These are phyloP conservation scores for Sphagnum fallax DNA, from an alignment of 228 moss, liverwort and hornwort genomes.

Conservation along the genomic window DNA sequence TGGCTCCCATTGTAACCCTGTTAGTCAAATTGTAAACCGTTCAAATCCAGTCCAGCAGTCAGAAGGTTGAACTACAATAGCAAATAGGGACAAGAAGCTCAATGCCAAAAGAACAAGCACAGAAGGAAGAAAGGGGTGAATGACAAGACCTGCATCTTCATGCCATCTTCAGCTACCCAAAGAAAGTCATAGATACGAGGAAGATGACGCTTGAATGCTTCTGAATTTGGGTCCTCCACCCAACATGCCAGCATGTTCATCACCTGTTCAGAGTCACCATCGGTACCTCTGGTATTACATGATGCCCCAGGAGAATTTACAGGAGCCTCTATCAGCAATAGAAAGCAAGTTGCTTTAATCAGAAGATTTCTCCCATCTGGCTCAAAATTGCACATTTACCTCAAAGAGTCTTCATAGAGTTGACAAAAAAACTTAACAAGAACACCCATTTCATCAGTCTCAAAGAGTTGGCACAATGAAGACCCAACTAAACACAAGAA, in stretches of 20 bases:
- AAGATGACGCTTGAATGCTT: slow-evolving; percentile 79
- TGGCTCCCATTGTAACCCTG: slow-evolving; percentile 98
- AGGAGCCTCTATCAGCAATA: too few species aligned
- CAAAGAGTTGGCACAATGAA: too few species aligned
- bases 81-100: not conserved
- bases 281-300: not conserved
- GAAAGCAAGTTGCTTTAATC: too few species aligned
- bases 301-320: too few species aligned
- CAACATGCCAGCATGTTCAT: slow-evolving; percentile 87
- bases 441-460: too few species aligned
- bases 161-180: slow-evolving; percentile 98
- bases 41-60: not conserved
- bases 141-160: slow-evolving; percentile 87
- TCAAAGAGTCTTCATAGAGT: too few species aligned
- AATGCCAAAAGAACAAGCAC: not conserved
- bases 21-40: not conserved
- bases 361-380: too few species aligned
- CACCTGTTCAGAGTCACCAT: slow-evolving; percentile 20
- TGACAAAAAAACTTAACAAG: too few species aligned
- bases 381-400: too few species aligned
- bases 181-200: slow-evolving; percentile 76
- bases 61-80: too few species aligned
- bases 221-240: slow-evolving; percentile 87
- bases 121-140: not conserved
- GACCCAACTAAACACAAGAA: not conserved